Conservation (phyloP, 2,329 filamentous ascomycete genomes). For the Aspergillus fischeri region DNA sequence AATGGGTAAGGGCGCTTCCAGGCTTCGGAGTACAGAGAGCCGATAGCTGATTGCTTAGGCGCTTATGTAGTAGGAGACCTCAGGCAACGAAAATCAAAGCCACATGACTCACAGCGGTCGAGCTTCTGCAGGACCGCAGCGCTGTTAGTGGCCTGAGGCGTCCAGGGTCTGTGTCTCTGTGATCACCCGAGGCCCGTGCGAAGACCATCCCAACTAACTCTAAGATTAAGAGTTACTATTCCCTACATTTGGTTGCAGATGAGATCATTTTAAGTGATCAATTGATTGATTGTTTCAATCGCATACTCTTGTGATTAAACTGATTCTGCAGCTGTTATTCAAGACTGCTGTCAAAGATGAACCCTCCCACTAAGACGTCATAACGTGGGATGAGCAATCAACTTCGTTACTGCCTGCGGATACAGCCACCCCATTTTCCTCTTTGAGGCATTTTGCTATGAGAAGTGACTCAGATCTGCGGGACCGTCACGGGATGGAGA, state of each 20-base stretch:
- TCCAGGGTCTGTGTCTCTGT: constrained; percentile 9
- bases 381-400: constrained; percentile 11
- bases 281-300: background rate
- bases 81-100: background rate
- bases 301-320: background rate
- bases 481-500: background rate
- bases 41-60: background rate
- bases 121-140: background rate
- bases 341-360: background rate
- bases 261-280: background rate
- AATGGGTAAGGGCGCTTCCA: too few species aligned
- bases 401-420: background rate
- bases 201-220: background rate
- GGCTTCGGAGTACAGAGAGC: background rate
- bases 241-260: background rate
- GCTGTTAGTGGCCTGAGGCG: constrained; percentile 9
- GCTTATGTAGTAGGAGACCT: background rate
- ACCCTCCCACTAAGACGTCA: constrained; percentile 5
- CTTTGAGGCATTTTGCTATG: constrained; percentile 1
- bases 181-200: constrained; percentile 11
- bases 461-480: constrained; percentile 1
- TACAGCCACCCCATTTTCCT: constrained; percentile 1
- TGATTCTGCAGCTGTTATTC: background rate
- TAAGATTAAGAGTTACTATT: background rate
- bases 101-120: constrained; percentile 3